Evolutionary conservation across 106 monocot genomes (phyloP), one percentile per base, ranked within the genome.

Genomic region (Narthecium ossifragum): DNA sequence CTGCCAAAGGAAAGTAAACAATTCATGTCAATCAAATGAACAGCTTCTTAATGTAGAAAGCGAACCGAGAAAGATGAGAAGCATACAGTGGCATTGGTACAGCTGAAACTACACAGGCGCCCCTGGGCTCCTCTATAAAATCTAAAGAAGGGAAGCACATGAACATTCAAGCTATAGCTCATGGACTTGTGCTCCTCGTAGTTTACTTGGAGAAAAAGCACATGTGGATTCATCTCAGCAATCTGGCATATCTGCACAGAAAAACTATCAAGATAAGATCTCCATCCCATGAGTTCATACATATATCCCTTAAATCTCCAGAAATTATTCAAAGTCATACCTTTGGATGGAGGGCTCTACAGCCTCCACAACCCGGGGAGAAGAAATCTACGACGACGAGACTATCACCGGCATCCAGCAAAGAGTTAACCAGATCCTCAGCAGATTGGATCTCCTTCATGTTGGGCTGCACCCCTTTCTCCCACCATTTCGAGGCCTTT

Each of bases 111-210:
- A 53, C 85, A 83, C 20, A 94, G 77, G 24, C 86, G 80, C 22
- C 90, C 94, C 0, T 96, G 78, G 2, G 90, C 78, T 75, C 94
- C 94, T 24, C 94, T 86, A 51, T 89, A 96, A 62, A 96, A 90
- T 49, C 90, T 83, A 40, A 96, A 96, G 75, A 96, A 96, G 33
- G 94, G 90, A 21, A 96, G 94, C 51, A 96, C 90, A 73, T 90
- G 89, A 26, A 96, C 86, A 53, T 78, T 73, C 68, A 94, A 76
- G 75, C 83, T 86, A 34, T 85, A 80, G 38, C 94, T 83, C 94
- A 94, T 89, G 55, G 94, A 94, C 41, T 78, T 85, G 72, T 90
- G 85, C 67, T 86, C 74, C 54, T 94, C 89, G 29, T 94, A 78
- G 63, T 94, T 90, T 2, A 94, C 75, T 71, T 86, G 82, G 23